A percentile compares a stretch with the other conserved stretches of the same genome.
These are phyloP conservation scores for Oryza australiensis DNA, from an alignment of 176 grass and related monocot species.

Conservation along the genomic window DNA sequence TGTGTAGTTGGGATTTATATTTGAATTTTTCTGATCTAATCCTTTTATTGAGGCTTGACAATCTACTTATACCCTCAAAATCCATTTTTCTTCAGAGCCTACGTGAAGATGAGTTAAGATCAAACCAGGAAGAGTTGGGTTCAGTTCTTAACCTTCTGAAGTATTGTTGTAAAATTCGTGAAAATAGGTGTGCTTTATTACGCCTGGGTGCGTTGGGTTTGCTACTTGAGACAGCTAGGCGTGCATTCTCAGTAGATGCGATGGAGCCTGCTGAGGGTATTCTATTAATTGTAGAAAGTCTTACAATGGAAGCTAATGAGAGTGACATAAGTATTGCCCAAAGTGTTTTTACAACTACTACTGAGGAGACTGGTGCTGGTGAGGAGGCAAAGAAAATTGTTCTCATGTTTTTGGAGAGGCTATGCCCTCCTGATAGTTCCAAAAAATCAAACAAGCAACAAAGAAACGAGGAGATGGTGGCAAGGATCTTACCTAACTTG, in stretches of 20 bases:
- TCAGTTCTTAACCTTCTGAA: slow-evolving; percentile 88
- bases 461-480: slow-evolving; percentile 98
- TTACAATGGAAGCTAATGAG: slow-evolving; percentile 97
- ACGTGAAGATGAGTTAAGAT: slow-evolving; percentile 78
- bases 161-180: slow-evolving; percentile 94
- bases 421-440: slow-evolving; percentile 63
- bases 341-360: slow-evolving; percentile 77
- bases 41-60: background rate
- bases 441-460: slow-evolving; percentile 98
- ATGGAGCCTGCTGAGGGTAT: slow-evolving; percentile 98
- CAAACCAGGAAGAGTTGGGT: slow-evolving; percentile 87
- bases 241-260: slow-evolving; percentile 88
- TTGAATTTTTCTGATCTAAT: background rate
- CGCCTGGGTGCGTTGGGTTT: slow-evolving; percentile 74
- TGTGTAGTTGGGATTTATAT: background rate
- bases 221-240: slow-evolving; percentile 84
- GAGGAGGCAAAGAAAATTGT: slow-evolving; percentile 93
- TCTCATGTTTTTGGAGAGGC: slow-evolving; percentile 93
- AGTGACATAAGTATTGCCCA: slow-evolving; percentile 91
- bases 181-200: slow-evolving; percentile 88
- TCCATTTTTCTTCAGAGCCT: slow-evolving; percentile 51
- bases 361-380: slow-evolving; percentile 72
- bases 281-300: slow-evolving; percentile 94
- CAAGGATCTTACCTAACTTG: slow-evolving; percentile 97
- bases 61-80: background rate